Percentiles rank a stretch among this genome's conserved stretches.
These are phyloP conservation scores for Moricandia moricandioides DNA, from an alignment of 345 rosid species.

Conservation along the genomic window DNA sequence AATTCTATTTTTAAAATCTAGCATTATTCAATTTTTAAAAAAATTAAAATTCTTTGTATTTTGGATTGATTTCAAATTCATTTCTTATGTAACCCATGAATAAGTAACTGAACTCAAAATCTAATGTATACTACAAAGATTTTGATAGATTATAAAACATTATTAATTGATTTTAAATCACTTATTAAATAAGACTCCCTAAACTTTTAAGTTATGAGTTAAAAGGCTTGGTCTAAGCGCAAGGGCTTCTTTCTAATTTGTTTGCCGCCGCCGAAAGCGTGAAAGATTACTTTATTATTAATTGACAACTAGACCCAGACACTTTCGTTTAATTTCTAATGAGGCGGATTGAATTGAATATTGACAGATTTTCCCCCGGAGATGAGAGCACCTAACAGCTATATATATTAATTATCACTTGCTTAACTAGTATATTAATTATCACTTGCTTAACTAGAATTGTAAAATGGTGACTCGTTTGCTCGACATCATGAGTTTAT, in stretches of 20 bases:
- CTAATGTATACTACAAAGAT: too few relatives aligned
- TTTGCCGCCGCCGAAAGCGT: slow-evolving; percentile 31
- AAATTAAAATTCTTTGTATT: too few relatives aligned
- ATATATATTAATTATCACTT: neutral
- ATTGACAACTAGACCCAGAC: slow-evolving; percentile 1
- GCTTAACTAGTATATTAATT: neutral
- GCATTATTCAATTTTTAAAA: too few relatives aligned
- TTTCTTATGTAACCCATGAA: too few relatives aligned
- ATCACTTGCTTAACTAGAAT: neutral
- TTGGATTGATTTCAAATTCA: too few relatives aligned
- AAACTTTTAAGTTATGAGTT: neutral
- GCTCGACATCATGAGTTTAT: neutral
- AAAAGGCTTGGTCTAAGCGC: neutral
- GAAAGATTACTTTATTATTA: slow-evolving; percentile 2
- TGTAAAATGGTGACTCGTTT: neutral
- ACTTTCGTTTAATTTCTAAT: neutral
- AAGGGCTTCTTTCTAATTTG: slow-evolving; percentile 18
- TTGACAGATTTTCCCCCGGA: neutral
- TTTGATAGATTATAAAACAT: too few relatives aligned
- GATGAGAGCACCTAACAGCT: neutral
- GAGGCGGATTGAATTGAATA: neutral
- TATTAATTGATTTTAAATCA: too few relatives aligned
- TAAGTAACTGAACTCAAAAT: too few relatives aligned
- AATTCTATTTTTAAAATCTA: too few relatives aligned
- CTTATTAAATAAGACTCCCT: too few relatives aligned